A percentile compares a stretch with the other conserved stretches of the same genome.
Evolutionary conservation across 164 flowering plant genomes (phyloP).

Genomic region (Amborella trichopoda): DNA sequence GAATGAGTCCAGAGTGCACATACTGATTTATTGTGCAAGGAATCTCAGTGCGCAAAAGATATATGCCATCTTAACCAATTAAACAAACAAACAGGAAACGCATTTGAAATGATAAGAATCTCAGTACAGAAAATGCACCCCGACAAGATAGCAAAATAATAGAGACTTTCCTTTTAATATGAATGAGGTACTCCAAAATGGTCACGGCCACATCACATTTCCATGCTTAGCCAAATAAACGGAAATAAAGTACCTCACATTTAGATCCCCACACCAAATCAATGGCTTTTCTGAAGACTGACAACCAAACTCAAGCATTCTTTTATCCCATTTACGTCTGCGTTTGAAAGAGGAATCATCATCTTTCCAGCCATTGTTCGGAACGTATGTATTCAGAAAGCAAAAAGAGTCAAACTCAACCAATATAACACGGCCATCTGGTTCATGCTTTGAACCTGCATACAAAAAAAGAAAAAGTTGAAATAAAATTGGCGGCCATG

Average conservation of each 20-base stretch:
- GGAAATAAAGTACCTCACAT: constrained; percentile 99
- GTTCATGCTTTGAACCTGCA: constrained; percentile 77
- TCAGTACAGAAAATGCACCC: too few relatives aligned
- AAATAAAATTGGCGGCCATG: too few relatives aligned
- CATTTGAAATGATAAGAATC: too few relatives aligned
- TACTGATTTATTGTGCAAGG: too few relatives aligned
- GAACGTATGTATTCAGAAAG: constrained; percentile 73
- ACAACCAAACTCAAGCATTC: constrained; percentile 64
- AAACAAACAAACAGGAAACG: too few relatives aligned
- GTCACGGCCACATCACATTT: not conserved
- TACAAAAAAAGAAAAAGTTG: constrained; percentile 6
- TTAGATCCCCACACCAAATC: constrained; percentile 98
- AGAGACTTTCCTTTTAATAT: too few relatives aligned
- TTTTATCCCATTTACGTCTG: constrained; percentile 97
- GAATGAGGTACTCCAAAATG: too few relatives aligned
- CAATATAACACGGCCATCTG: constrained; percentile 86
- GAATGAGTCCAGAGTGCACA: too few relatives aligned
- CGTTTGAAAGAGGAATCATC: constrained; percentile 80
- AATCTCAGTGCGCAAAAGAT: too few relatives aligned
- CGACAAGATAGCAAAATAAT: too few relatives aligned
- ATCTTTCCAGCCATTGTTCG: constrained; percentile 99
- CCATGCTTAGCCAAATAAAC: constrained; percentile 1
- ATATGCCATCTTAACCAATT: too few relatives aligned
- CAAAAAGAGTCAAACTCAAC: constrained; percentile 86
- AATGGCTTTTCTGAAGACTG: constrained; percentile 68